A percentile compares a stretch with the other conserved stretches of the same genome.
These are phyloP conservation scores for Mucor circinelloides DNA, from an alignment of 371 early-diverging fungal species.

Conservation along the genomic window DNA sequence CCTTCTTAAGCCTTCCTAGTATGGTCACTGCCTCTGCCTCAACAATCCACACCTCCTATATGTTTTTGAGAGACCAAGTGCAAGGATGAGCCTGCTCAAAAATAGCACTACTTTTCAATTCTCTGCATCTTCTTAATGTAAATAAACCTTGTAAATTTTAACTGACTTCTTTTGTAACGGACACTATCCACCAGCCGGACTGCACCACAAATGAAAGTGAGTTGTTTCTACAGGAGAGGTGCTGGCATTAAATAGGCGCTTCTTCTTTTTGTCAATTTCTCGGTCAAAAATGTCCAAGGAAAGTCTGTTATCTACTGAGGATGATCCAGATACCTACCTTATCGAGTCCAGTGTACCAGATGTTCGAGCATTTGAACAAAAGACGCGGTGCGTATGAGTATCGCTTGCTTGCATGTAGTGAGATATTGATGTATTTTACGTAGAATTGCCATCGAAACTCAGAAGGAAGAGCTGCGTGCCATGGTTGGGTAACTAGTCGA, in stretches of 20 bases:
- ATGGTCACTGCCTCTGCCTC: conserved; percentile 5
- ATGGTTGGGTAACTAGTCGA: conserved; percentile 79
- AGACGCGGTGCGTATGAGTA: conserved; percentile 18
- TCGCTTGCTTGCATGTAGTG: no score
- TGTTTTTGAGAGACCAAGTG: conserved; percentile 16
- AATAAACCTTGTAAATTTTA: no score
- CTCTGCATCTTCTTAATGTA: conserved; percentile 13
- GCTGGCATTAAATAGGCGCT: background rate
- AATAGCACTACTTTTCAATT: conserved; percentile 16
- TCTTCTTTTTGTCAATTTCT: background rate
- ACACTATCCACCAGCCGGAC: no score
- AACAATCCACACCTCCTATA: conserved; percentile 7
- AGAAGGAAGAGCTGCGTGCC: conserved; percentile 77
- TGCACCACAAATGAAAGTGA: background rate
- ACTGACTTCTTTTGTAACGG: no score
- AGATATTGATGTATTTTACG: background rate
- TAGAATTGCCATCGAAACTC: conserved; percentile 67
- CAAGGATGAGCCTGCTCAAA: conserved; percentile 19
- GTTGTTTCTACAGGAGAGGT: background rate
- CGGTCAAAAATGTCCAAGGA: conserved; percentile 14
- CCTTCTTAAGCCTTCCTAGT: no score
- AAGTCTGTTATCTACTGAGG: background rate
- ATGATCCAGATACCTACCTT: conserved; percentile 25
- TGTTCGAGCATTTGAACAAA: conserved; percentile 28
- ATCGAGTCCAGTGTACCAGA: conserved; percentile 24